A percentile compares a stretch with the other conserved stretches of the same genome.
Conservation (phyloP, 441 rosid species). For the Kokia cookei region DNA sequence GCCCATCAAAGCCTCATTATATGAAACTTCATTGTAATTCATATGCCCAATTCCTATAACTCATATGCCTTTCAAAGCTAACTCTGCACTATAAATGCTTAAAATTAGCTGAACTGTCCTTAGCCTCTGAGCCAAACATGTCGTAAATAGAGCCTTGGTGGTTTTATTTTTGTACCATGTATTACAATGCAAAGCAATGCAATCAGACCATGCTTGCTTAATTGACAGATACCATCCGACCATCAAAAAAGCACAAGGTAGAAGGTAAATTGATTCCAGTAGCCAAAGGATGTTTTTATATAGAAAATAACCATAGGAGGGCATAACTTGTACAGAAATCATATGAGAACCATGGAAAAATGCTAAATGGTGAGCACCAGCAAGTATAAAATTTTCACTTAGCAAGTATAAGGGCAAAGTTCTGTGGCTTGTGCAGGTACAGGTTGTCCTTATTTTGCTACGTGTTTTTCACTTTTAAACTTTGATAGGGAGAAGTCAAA, state of each 20-base stretch:
- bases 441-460: not conserved
- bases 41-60: not conserved
- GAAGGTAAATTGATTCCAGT: not conserved
- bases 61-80: too few species aligned
- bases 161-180: not conserved
- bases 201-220: slow-evolving; percentile 4
- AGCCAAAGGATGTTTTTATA: not conserved
- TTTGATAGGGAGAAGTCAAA: not conserved
- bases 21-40: not conserved
- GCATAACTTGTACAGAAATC: not conserved
- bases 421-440: not conserved
- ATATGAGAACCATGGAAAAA: not conserved
- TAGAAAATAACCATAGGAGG: not conserved
- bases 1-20: not conserved
- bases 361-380: not conserved
- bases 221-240: not conserved
- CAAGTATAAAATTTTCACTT: not conserved
- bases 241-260: not conserved
- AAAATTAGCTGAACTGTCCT: not conserved
- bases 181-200: not conserved
- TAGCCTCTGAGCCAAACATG: not conserved
- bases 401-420: not conserved
- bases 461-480: not conserved
- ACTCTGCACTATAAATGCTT: too few species aligned
- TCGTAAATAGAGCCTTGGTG: not conserved